Evolutionary conservation across 2,329 filamentous ascomycete species (phyloP).

Genomic region (Xylariaceae sp.): DNA sequence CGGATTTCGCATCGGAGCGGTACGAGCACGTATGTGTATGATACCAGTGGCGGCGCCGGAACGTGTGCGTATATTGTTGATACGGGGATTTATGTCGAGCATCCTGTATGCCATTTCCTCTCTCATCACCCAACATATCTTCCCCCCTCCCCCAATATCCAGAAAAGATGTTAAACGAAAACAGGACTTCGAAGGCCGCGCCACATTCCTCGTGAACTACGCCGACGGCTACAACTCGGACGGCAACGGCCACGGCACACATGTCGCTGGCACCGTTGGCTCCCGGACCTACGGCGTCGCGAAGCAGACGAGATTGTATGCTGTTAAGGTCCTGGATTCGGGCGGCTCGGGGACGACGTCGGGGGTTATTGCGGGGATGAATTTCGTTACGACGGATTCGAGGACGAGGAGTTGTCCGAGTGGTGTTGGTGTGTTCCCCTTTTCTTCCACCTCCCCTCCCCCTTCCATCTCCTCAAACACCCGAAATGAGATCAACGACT

Average conservation of each 20-base stretch:
- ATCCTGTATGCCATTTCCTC: constrained; percentile 30
- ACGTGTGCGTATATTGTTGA: constrained; percentile 51
- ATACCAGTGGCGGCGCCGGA: constrained; percentile 36
- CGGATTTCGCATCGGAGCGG: constrained; percentile 40
- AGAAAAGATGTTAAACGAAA: too few relatives aligned
- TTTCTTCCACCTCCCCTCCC: not conserved
- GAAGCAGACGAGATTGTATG: constrained; percentile 39
- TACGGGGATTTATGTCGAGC: constrained; percentile 45
- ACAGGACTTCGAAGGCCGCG: constrained; percentile 40
- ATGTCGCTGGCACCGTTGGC: constrained; percentile 27
- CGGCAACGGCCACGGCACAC: constrained; percentile 42
- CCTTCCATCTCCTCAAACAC: not conserved
- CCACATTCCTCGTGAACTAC: constrained; percentile 32
- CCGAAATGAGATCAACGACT: not conserved
- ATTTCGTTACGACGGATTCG: constrained; percentile 43
- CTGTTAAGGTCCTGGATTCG: constrained; percentile 42
- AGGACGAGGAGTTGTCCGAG: constrained; percentile 35
- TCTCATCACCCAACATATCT: too few relatives aligned
- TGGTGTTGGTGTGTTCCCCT: constrained; percentile 28
- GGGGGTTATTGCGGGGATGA: constrained; percentile 32
- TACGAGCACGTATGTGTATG: constrained; percentile 38
- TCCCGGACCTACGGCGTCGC: constrained; percentile 42
- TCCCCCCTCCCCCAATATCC: too few relatives aligned
- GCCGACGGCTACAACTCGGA: constrained; percentile 33
- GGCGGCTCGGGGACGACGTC: constrained; percentile 28